phyloP scores from a whole-genome alignment of 164 flowering plant genomes.

The Echeveria elegans region DNA sequence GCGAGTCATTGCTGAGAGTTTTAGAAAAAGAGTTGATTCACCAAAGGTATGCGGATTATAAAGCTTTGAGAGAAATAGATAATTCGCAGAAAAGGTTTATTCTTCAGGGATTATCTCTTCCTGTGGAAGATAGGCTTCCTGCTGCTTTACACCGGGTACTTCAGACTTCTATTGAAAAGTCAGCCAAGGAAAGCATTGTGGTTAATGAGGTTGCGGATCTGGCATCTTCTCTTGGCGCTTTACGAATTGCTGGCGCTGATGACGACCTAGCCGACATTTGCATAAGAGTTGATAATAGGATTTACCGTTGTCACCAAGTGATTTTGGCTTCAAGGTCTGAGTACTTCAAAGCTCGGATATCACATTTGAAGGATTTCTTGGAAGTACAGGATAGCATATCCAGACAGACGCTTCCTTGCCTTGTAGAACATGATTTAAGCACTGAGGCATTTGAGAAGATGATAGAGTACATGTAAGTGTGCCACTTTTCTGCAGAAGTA shows the following conservation, averaged over 20 bases:
- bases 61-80: constrained; percentile 67
- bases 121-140: constrained; percentile 83
- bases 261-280: constrained; percentile 91
- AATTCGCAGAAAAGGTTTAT: constrained; percentile 89
- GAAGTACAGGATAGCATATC: constrained; percentile 42
- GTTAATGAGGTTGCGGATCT: constrained; percentile 23
- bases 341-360: constrained; percentile 85
- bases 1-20: constrained; percentile 53
- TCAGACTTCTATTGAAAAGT: constrained; percentile 48
- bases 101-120: constrained; percentile 79
- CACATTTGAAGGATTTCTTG: constrained; percentile 61
- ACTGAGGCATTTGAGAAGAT: constrained; percentile 79
- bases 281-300: constrained; percentile 49
- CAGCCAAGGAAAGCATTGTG: constrained; percentile 17
- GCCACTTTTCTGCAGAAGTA: not conserved
- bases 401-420: constrained; percentile 45
- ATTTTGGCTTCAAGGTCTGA: constrained; percentile 87
- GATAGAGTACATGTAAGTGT: constrained; percentile 89
- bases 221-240: constrained; percentile 18
- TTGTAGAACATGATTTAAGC: constrained; percentile 87
- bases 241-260: constrained; percentile 22
- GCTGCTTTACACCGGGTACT: constrained; percentile 56
- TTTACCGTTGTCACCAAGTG: constrained; percentile 90
- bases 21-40: constrained; percentile 74
- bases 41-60: constrained; percentile 79